Evolutionary conservation across 345 rosid species (phyloP), one percentile per base, ranked within the genome.

Genomic region (Cardamine resedifolia): DNA sequence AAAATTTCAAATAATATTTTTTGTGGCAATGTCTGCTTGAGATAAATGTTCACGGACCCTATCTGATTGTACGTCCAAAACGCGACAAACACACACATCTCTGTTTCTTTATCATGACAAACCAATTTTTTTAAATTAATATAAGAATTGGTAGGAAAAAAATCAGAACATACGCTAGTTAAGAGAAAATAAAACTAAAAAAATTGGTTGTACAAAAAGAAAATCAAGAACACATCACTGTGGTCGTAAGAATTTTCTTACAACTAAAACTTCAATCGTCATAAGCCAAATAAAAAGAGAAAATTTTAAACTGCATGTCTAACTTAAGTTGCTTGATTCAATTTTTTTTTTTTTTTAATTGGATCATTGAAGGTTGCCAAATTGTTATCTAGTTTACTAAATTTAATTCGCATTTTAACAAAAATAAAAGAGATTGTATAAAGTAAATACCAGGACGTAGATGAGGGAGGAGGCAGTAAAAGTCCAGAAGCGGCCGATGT

Each of bases 401-500:
- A 16, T 53, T 10, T 28, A 21, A 21, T 1, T 72, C 7, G 15
- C 55, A 58, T 36, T 57, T 30, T 38, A 18, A 14, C 20, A 51
- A 28, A 28, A 27, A 47, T 6, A 26, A 19, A 38, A 23, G 9
- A 52, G n/a, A 30, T 4, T 6, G 36, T 10, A 19, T 16, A 47
- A 2, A 19, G 9, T 19, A 10, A 20, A 26, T 84, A 90, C 98
- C 88, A 79, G 43, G 81, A 85, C 90, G 47, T 93, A 93, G 58
- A 90, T 81, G 50, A 93, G 86, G 47, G 98, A 93, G 12, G 94
- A 86, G 34, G 84, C 71, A n/a, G 96, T 93, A 83, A 90, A 90
- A 27, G 97, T 93, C 98, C 98, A 93, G 64, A 81, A 93, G 2
- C 98, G 93, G 34, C 97, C 98, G 51, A 93, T n/a, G 73, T 87